phyloP scores from a whole-genome alignment of 2,329 filamentous ascomycete species.

The Hypoxylon sp. region DNA sequence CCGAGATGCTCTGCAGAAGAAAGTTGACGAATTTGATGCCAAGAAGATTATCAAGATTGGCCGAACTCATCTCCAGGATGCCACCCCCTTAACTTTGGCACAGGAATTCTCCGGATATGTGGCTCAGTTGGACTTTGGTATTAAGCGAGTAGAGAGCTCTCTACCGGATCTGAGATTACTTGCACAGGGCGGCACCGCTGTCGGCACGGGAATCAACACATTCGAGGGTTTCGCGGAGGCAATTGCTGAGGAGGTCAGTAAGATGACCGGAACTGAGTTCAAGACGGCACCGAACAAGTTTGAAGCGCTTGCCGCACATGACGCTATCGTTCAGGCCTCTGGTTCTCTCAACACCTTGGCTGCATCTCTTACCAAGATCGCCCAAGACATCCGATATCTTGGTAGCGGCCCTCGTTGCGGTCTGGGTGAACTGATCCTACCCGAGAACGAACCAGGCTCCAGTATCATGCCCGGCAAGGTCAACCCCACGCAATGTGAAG shows the following conservation, averaged over 20 bases:
- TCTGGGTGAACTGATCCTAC: conserved; percentile 90
- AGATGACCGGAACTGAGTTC: conserved; percentile 94
- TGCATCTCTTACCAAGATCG: conserved; percentile 94
- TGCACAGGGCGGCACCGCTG: conserved; percentile 95
- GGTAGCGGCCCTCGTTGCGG: conserved; percentile 96
- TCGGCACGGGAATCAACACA: conserved; percentile 97
- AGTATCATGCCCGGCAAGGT: conserved; percentile 99
- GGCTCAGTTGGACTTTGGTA: conserved; percentile 90
- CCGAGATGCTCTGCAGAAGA: conserved; percentile 85
- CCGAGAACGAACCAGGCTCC: conserved; percentile 97
- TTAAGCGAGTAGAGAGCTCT: conserved; percentile 85
- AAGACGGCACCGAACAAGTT: conserved; percentile 99
- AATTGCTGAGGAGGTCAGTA: conserved; percentile 89
- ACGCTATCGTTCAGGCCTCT: conserved; percentile 93
- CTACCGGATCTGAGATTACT: conserved; percentile 88
- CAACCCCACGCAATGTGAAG: conserved; percentile 98
- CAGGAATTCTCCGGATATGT: conserved; percentile 99
- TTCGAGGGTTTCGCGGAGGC: conserved; percentile 95
- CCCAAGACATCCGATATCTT: conserved; percentile 97
- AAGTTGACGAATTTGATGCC: conserved; percentile 87
- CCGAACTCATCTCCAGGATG: conserved; percentile 96
- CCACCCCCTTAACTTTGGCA: conserved; percentile 92
- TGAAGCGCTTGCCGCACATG: conserved; percentile 94
- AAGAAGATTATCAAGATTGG: conserved; percentile 98
- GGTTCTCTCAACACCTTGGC: conserved; percentile 95